phyloP scores from a whole-genome alignment of 1,139 yeast species.

The Diutina scorzettiae region DNA sequence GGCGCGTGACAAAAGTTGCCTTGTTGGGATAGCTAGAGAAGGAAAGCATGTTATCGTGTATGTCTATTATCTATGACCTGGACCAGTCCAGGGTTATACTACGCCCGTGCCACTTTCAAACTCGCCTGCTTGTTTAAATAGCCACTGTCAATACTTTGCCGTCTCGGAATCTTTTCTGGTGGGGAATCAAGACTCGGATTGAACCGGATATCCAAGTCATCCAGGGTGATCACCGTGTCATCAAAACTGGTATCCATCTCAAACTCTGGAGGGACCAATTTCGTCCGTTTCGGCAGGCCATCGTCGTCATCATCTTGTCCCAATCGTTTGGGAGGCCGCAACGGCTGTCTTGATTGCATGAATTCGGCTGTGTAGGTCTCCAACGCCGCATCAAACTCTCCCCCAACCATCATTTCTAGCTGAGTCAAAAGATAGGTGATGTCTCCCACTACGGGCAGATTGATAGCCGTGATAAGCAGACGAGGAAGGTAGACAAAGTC shows the following conservation, averaged over 20 bases:
- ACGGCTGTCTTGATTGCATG: background rate
- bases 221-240: background rate
- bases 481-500: conserved; percentile 14
- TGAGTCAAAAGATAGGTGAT: background rate
- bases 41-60: too few species aligned
- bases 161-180: background rate
- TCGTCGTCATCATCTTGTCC: background rate
- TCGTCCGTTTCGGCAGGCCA: background rate
- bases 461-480: background rate
- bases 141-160: background rate
- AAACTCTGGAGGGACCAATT: background rate
- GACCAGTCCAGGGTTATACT: too few species aligned
- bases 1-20: too few species aligned
- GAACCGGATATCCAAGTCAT: background rate
- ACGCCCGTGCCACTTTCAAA: background rate
- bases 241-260: conserved; percentile 3
- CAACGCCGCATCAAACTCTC: background rate
- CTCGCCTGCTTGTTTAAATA: background rate
- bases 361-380: background rate
- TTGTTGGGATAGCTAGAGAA: too few species aligned
- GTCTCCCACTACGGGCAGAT: background rate
- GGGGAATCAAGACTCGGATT: background rate
- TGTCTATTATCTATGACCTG: too few species aligned
- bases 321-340: background rate
- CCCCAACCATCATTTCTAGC: background rate